Conservation (phyloP, 352 stramenopile genomes). For the Blastocystis sp. region DNA sequence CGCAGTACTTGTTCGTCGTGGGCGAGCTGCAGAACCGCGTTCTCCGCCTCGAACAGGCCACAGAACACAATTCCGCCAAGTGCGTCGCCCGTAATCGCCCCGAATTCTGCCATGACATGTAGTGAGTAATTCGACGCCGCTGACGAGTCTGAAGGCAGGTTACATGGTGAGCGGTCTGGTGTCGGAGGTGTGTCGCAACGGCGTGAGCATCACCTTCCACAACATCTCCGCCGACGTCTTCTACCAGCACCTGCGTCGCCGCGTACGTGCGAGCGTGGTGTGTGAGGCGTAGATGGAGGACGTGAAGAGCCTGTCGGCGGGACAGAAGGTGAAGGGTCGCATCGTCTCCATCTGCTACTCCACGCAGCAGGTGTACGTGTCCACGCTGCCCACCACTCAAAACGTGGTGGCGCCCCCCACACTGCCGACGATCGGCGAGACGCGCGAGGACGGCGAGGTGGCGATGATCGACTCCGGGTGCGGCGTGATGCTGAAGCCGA, state of each 20-base stretch:
- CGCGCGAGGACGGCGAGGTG: constrained; percentile 10
- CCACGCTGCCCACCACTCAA: not conserved
- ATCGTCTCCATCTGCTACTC: constrained; percentile 10
- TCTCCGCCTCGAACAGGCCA: constrained; percentile 8
- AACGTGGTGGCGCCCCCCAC: not conserved
- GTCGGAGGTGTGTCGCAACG: not conserved
- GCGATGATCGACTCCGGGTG: not conserved
- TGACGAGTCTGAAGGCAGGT: constrained; percentile 27
- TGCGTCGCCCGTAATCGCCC: not conserved
- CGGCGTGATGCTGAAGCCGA: constrained; percentile 25
- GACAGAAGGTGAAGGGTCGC: constrained; percentile 39
- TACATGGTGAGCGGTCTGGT: constrained; percentile 18
- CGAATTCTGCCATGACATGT: not conserved
- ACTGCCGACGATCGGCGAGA: not conserved
- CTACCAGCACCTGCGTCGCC: constrained; percentile 4
- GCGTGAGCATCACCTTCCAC: not conserved
- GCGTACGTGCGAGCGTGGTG: not conserved
- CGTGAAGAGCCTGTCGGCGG: not conserved
- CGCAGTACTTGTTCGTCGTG: constrained; percentile 20
- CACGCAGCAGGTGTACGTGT: constrained; percentile 49
- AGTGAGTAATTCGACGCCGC: not conserved
- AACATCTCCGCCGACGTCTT: not conserved
- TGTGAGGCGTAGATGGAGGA: not conserved
- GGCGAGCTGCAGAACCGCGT: constrained; percentile 8
- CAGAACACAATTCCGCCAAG: not conserved